Base-by-base conservation (phyloP, 2,329 filamentous ascomycete genomes). In the Colletotrichum simmondsii region DNA sequence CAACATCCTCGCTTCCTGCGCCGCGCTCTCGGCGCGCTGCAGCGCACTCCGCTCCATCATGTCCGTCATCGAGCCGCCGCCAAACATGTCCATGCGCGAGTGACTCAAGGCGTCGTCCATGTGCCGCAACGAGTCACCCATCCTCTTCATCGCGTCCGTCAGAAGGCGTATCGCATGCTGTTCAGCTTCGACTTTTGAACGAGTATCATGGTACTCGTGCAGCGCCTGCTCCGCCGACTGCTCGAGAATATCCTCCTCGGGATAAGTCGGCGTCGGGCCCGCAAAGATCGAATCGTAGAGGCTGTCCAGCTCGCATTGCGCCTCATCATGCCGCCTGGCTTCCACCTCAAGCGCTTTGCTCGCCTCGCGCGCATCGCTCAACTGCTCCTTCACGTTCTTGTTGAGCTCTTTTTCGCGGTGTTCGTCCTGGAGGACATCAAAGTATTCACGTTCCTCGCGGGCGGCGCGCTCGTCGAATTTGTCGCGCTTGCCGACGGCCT, bases 371-470 rank as follows among this genome's bases (percentile, higher is more conserved):
- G 88, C 88, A 3, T 85, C 81, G 0, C 78, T 74, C 1, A 87
- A 80, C 69, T 86, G 83, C 1, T 63, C 63, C 5, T 80, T 79
- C 3, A 90, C 76, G 64, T 81, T 80, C 2, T 83, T 80, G 49
- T 85, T 82, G 61, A 83, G 76, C 52, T 85, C 82, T 58, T 85
- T 83, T 54, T 85, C 84, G 28, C 85, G 81, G 28, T 87, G 83
- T 70, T 87, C 82, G 35, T 85, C 79, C 71, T 89, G 85, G 59
- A 89, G 82, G 0, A 85, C 88, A 58, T 88, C 85, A 30, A 88
- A 83, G 77, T 89, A 91, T 74, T 90, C 88, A 56, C 81, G 79
- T 77, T 90, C 88, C 78, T 90, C 88, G 73, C 87, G 88, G 61
- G 84, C 83, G 16, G 87, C 86, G 62, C 83, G 84, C n/a, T 83